These are phyloP conservation scores for Apiotrichum montevideense DNA, from an alignment of 1,284 basidiomycete genomes.

Conservation along the genomic window DNA sequence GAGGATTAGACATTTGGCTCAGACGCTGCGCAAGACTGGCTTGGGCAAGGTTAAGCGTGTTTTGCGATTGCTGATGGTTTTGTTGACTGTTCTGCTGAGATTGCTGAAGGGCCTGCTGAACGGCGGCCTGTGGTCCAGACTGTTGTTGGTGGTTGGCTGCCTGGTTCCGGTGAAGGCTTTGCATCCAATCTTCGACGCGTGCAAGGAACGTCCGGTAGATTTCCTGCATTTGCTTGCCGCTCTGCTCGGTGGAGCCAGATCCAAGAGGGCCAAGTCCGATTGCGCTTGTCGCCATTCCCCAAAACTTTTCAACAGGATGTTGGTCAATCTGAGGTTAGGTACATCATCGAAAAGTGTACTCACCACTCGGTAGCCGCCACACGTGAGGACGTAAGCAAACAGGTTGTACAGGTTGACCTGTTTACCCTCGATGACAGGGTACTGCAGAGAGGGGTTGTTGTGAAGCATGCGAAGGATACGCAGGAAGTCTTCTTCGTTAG, in stretches of 20 bases:
- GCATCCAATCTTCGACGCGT: constrained; percentile 13
- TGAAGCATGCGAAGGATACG: constrained; percentile 10
- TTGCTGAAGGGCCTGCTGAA: constrained; percentile 2
- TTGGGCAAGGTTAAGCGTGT: neutral
- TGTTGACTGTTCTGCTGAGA: constrained; percentile 5
- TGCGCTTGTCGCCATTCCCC: constrained; percentile 7
- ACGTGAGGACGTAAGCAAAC: constrained; percentile 11
- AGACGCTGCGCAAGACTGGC: neutral
- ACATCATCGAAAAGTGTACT: neutral
- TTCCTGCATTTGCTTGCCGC: constrained; percentile 12
- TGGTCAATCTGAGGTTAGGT: constrained; percentile 7
- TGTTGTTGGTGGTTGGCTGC: constrained; percentile 7
- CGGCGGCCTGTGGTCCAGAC: constrained; percentile 2
- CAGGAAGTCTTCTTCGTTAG: constrained; percentile 9
- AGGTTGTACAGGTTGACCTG: constrained; percentile 15
- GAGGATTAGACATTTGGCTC: neutral
- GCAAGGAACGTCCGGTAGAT: constrained; percentile 11
- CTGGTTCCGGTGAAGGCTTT: constrained; percentile 6
- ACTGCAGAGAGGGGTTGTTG: constrained; percentile 9
- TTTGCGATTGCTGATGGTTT: constrained; percentile 4
- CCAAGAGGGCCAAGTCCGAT: constrained; percentile 11
- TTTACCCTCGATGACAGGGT: constrained; percentile 14
- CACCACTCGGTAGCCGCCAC: constrained; percentile 17
- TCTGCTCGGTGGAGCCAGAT: constrained; percentile 2
- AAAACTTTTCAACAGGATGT: constrained; percentile 13